Conservation (phyloP, 306 rosid genomes). For the Lathyrus aphaca region DNA sequence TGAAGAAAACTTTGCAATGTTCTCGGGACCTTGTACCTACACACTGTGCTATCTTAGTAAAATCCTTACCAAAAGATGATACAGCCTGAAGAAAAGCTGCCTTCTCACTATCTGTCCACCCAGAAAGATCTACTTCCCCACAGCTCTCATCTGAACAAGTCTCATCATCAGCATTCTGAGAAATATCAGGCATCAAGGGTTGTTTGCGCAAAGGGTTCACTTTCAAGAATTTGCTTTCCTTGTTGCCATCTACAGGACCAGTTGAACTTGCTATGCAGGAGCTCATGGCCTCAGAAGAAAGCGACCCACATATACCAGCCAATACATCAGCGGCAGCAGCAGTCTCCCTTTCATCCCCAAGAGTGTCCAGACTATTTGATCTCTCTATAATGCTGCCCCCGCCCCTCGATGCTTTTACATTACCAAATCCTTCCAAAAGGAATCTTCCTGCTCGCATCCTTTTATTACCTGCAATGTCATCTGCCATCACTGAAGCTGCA, state of each 20-base stretch:
- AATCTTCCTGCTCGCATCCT: constrained; percentile 50
- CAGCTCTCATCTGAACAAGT: constrained; percentile 95
- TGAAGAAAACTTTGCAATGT: constrained; percentile 91
- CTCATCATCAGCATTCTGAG: constrained; percentile 64
- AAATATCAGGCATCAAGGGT: constrained; percentile 48
- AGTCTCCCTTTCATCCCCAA: constrained; percentile 75
- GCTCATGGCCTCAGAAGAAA: constrained; percentile 85
- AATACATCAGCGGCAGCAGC: constrained; percentile 90
- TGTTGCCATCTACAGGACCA: constrained; percentile 62
- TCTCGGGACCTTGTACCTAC: constrained; percentile 76
- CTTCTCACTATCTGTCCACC: constrained; percentile 93
- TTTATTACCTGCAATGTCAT: constrained; percentile 47
- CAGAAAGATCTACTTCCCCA: constrained; percentile 78
- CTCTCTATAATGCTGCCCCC: constrained; percentile 48
- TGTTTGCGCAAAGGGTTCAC: constrained; percentile 46
- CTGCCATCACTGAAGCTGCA: constrained; percentile 81
- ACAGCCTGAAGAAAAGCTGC: constrained; percentile 80
- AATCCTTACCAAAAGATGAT: constrained; percentile 81
- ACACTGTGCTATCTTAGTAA: constrained; percentile 63
- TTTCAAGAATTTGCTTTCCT: constrained; percentile 58
- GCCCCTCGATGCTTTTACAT: constrained; percentile 46
- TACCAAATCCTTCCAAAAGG: constrained; percentile 54
- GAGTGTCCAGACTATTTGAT: constrained; percentile 55
- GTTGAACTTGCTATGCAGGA: constrained; percentile 78
- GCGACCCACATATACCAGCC: constrained; percentile 86